Percentiles rank a stretch among this genome's conserved stretches.
Conservation (phyloP, 441 rosid species). For the Arabidopsis lyrata region DNA sequence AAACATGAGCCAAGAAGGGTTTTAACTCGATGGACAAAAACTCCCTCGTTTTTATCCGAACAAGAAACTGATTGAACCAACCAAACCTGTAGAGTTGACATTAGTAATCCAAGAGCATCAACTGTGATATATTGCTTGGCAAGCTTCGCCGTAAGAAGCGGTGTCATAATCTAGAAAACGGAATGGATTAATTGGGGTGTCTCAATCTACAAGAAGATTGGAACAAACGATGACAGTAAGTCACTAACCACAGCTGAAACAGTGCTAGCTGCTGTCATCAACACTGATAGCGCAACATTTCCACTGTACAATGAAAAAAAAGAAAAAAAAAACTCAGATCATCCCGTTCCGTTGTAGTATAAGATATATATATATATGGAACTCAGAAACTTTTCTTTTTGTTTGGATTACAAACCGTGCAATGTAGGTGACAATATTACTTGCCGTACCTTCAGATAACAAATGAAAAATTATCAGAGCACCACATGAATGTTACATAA, state of each 20-base stretch:
- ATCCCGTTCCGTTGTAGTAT: constrained; percentile 22
- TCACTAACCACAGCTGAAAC: constrained; percentile 78
- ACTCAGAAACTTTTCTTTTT: background rate
- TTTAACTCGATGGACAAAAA: constrained; percentile 24
- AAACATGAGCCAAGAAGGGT: background rate
- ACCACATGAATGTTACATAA: constrained; percentile 5
- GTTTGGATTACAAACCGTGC: constrained; percentile 59
- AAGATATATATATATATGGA: constrained; percentile 26
- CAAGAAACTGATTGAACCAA: constrained; percentile 36
- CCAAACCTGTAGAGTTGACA: constrained; percentile 75
- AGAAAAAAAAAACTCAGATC: constrained; percentile 33
- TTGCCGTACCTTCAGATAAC: constrained; percentile 77
- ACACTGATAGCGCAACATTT: constrained; percentile 89
- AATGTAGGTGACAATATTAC: constrained; percentile 86
- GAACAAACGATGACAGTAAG: background rate
- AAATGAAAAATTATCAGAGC: constrained; percentile 28
- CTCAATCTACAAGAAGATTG: constrained; percentile 9
- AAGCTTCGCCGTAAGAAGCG: constrained; percentile 79
- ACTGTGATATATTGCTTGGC: constrained; percentile 85
- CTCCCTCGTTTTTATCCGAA: background rate
- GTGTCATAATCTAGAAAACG: constrained; percentile 76
- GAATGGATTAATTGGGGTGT: constrained; percentile 17
- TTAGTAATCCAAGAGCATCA: constrained; percentile 70
- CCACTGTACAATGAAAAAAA: constrained; percentile 60
- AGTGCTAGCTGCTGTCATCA: constrained; percentile 95